Evolutionary conservation across 192 early-diverging fungal species (phyloP).

Genomic region (Podochytrium sp.): DNA sequence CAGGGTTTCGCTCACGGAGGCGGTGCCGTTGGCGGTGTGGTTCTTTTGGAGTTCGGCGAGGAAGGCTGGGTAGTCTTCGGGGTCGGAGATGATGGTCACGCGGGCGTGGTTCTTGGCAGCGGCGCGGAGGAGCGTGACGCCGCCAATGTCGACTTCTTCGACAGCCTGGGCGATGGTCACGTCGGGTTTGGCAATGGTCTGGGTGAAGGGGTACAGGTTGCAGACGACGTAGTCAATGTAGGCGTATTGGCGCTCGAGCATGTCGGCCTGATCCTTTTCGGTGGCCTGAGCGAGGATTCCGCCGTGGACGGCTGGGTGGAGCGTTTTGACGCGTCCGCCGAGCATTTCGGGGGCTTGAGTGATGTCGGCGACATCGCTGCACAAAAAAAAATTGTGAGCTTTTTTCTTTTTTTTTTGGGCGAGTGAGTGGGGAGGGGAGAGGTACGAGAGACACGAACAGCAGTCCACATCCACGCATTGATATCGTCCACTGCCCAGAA

Average conservation of each 20-base stretch:
- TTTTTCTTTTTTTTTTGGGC: no score
- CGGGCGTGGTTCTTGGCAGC: slow-evolving; percentile 99
- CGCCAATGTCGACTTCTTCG: slow-evolving; percentile 99
- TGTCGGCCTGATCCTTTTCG: slow-evolving; percentile 82
- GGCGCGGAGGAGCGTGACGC: slow-evolving; percentile 95
- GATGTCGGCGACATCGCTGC: slow-evolving; percentile 94
- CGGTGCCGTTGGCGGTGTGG: slow-evolving; percentile 37
- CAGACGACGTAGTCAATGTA: slow-evolving; percentile 96
- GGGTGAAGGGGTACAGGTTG: slow-evolving; percentile 98
- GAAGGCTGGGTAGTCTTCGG: slow-evolving; percentile 84
- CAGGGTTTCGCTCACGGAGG: slow-evolving; percentile 69
- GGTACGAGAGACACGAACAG: no score
- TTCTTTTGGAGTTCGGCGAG: slow-evolving; percentile 72
- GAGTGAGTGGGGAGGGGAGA: no score
- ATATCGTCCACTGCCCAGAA: no score
- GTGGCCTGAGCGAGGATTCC: slow-evolving; percentile 92
- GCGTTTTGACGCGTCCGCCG: slow-evolving; percentile 98
- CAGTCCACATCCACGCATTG: no score
- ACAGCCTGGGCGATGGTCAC: slow-evolving; percentile 94
- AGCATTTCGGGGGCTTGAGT: slow-evolving; percentile 99
- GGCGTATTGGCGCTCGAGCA: slow-evolving; percentile 82
- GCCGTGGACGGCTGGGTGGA: slow-evolving; percentile 98
- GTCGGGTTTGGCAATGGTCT: slow-evolving; percentile 84
- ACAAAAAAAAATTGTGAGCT: no score
- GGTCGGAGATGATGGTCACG: slow-evolving; percentile 91